Evolutionary conservation across 139 green algal genomes (phyloP), one percentile per base, ranked within the genome.

Genomic region (Tetradesmus obliquus): DNA sequence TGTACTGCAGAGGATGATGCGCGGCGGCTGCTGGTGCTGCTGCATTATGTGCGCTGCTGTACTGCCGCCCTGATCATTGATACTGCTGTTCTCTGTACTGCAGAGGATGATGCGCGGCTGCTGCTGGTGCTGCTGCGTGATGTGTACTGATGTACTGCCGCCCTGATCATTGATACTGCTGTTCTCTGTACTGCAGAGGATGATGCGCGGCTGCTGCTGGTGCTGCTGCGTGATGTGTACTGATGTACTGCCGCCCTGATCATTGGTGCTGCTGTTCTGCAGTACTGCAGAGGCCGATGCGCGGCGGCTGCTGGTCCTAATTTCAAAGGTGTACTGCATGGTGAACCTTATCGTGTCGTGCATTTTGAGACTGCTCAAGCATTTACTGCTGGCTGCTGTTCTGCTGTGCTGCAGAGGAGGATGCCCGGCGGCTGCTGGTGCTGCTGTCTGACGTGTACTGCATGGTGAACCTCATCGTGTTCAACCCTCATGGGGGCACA

Each of bases 331-430:
- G 10, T 90, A 95, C 69, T 91, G 88, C 74, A 91, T 91, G 88
- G 87, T 97, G 86, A 98, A 98, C 93, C 91, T 98, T 22, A 97
- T 97, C 88, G n/a, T n/a, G n/a, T n/a, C n/a, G n/a, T n/a, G n/a
- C n/a, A n/a, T n/a, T n/a, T n/a, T n/a, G n/a, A n/a, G n/a, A n/a
- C n/a, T n/a, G n/a, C n/a, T n/a, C n/a, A n/a, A n/a, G n/a, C n/a
- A n/a, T n/a, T n/a, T n/a, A n/a, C n/a, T n/a, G n/a, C n/a, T n/a
- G n/a, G n/a, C n/a, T 76, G 66, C 66, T 76, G 13, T n/a, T 76
- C 32, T 0, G 32, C 32, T 45, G 66, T 24, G 7, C 66, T 76
- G 66, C 66, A 76, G 66, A 82, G 60, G 96, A 97, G n/a, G 96
- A 99, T 86, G 98, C 98, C 3, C 72, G 55, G 32, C 84, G 94